Base-by-base conservation (phyloP, 352 stramenopile genomes). In the Pythium oligandrum region DNA sequence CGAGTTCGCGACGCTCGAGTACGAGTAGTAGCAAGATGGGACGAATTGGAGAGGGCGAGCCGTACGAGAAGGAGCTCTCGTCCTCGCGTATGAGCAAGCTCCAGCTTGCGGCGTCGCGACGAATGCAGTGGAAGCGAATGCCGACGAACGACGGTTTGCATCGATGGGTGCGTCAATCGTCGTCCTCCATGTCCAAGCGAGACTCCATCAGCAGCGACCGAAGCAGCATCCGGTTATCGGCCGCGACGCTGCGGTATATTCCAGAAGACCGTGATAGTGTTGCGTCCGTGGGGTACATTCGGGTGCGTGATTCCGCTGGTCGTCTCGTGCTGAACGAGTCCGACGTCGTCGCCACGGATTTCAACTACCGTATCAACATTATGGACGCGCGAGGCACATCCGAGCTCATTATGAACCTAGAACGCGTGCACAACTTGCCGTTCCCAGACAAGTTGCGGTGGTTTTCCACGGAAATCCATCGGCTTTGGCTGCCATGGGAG, bases 331-430 rank as follows among this genome's bases (percentile, higher is more conserved):
- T 90, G n/a, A 93, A 93, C 57, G 82, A 93, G 54, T 90, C 78
- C 32, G 82, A 90, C 44, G 64, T 83, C 26, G 78, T 90, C 39
- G 78, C 78, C 0, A 90, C 78, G 12, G 79, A 90, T 47, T 90
- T 88, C 48, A 74, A 91, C 66, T 91, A 91, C 59, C 64, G 75
- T 17, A 89, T 91, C 63, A 88, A 91, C 57, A 88, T 91, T 53
- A 53, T 88, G 52, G 78, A 88, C 59, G 75, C 72, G 42, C 50
- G 66, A 39, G 75, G 78, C 40, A 84, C 70, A 34, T 91, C 81
- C 0, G 81, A 91, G 58, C 61, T 91, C 31, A 87, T 88, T 53
- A 90, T 94, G 82, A 88, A 88, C 63, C 76, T 93, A 35, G 79
- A 93, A 44, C 69, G 75, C 9, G 75, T 93, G 31, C 78, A 90